Evolutionary conservation across 73 alveolate genomes (phyloP).

Genomic region (Paramecium bursaria): DNA sequence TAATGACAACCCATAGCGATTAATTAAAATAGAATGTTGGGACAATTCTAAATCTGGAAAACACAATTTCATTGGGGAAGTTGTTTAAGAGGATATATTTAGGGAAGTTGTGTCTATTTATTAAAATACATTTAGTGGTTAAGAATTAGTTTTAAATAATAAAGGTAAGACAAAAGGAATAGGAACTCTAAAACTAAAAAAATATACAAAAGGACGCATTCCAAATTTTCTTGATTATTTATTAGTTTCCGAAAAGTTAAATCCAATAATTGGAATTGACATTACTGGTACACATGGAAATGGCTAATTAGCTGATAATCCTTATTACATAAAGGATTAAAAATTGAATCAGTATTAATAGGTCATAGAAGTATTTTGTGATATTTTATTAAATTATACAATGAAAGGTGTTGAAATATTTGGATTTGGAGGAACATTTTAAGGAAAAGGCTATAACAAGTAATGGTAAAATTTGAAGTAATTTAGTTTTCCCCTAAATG

Average conservation of each 20-base stretch:
- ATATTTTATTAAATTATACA: conserved; percentile 76
- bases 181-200: neutral
- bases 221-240: conserved; percentile 86
- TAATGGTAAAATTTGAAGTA: neutral
- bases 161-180: conserved; percentile 1
- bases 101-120: conserved; percentile 12
- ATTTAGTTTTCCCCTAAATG: conserved; percentile 76
- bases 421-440: conserved; percentile 78
- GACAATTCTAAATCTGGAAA: conserved; percentile 50
- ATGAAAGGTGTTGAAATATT: conserved; percentile 78
- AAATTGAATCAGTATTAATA: conserved; percentile 73
- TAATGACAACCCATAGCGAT: conserved; percentile 53
- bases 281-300: conserved; percentile 82
- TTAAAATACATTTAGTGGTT: conserved; percentile 2
- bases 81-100: conserved; percentile 23
- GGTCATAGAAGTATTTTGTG: conserved; percentile 75
- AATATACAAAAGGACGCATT: neutral
- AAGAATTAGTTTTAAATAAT: neutral
- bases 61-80: conserved; percentile 57
- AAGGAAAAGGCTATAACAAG: neutral
- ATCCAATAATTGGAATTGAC: conserved; percentile 84
- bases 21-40: conserved; percentile 56
- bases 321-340: conserved; percentile 73
- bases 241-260: conserved; percentile 74
- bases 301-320: conserved; percentile 69